Evolutionary conservation across 2,329 filamentous ascomycete genomes (phyloP).

Genomic region (Simplicillium aogashimaense): DNA sequence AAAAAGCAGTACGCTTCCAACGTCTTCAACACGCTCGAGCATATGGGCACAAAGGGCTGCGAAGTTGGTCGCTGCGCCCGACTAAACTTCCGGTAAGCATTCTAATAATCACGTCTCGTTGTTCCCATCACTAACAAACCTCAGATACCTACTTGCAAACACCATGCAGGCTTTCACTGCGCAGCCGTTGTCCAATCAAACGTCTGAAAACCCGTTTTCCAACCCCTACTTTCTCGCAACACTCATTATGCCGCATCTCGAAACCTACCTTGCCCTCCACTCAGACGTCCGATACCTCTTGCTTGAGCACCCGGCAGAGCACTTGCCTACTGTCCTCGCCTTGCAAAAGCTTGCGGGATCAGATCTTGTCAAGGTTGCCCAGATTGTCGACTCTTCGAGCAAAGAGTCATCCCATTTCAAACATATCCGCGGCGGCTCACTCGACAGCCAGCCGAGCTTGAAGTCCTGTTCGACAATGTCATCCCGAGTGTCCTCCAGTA

Average conservation of each 20-base stretch:
- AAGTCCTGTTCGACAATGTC: conserved; percentile 7
- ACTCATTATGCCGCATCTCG: conserved; percentile 49
- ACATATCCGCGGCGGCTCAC: conserved; percentile 24
- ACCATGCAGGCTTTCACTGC: conserved; percentile 49
- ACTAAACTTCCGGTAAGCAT: conserved; percentile 46
- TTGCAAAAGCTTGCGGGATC: conserved; percentile 47
- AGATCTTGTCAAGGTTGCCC: conserved; percentile 47
- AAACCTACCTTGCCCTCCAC: conserved; percentile 47
- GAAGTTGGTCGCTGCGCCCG: conserved; percentile 42
- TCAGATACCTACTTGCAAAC: conserved; percentile 49
- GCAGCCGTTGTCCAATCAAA: conserved; percentile 38
- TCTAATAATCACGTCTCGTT: background rate
- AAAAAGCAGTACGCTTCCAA: conserved; percentile 36
- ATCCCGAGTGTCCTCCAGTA: conserved; percentile 16
- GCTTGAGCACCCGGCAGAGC: conserved; percentile 47
- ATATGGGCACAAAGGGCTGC: conserved; percentile 38
- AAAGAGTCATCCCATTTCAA: conserved; percentile 26
- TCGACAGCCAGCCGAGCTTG: conserved; percentile 9
- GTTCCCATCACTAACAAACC: background rate
- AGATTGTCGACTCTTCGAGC: conserved; percentile 38
- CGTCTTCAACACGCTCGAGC: conserved; percentile 43
- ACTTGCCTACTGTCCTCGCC: conserved; percentile 46
- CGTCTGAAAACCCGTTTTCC: conserved; percentile 42
- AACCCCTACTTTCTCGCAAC: conserved; percentile 45
- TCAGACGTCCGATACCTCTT: conserved; percentile 44